Base-by-base conservation (phyloP, 1,284 basidiomycete species). In the Melampsora abietis-canadensis region DNA sequence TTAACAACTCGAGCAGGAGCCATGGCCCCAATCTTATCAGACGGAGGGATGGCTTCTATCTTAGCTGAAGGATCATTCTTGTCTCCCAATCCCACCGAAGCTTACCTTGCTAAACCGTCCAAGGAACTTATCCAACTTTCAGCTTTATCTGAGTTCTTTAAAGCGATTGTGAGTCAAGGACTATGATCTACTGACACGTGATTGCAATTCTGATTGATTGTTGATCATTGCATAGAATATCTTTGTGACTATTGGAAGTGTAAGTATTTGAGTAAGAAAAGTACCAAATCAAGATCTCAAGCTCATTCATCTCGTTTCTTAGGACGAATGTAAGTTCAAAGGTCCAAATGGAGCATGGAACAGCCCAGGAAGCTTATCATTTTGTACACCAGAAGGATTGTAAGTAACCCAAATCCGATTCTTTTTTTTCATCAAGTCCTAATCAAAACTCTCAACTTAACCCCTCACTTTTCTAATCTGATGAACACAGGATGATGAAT, bases 211-310 rank as follows among this genome's bases (percentile, higher is more conserved):
- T 44, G 14, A 44, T 62, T 46, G 1, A 6, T 27, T 14, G n/a
- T 54, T 21, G 30, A 30, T 48, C 14, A 19, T 24, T 21, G 19
- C 59, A 2, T 40, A 73, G 70, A 66, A 66, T 37, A 73, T 75
- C 54, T 75, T 75, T 40, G 72, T 75, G 19, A 75, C 72, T 21
- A 75, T 75, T 46, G 72, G 65, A 34, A 75, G 72, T 40, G 72
- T 75, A n/a, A 67, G 72, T 67, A 0, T 34, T 21, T 44, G 30
- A 6, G 5, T 2, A 44, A 44, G 31, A 12, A 2, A 40, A 24
- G 4, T 21, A 6, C 62, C 14, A 17, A 6, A 24, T 44, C n/a
- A 30, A 57, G 7, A 62, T 31, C 3, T 40, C 40, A 27, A 30
- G 21, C 46, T 21, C 8, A 47, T 54, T 27, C 8, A 4, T 7